These are phyloP conservation scores for Zasmidium cellare DNA, from an alignment of 2,329 filamentous ascomycete species.

Conservation along the genomic window DNA sequence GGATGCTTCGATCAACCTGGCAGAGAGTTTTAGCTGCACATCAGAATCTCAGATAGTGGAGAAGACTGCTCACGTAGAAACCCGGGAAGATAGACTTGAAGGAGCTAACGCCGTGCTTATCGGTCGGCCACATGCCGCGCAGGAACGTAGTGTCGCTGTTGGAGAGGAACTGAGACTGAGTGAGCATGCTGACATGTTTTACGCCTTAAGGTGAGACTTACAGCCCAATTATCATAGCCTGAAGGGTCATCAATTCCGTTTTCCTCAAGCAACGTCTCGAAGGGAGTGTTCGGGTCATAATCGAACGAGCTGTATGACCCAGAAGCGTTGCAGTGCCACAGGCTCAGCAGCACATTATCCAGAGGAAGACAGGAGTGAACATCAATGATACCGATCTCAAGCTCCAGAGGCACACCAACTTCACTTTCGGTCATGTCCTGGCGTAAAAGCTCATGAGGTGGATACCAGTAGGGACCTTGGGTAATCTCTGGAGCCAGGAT, in stretches of 20 bases:
- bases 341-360: conserved; percentile 6
- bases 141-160: conserved; percentile 10
- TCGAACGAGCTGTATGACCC: conserved; percentile 9
- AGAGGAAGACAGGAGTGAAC: conserved; percentile 15
- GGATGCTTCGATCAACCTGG: conserved; percentile 10
- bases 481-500: conserved; percentile 13
- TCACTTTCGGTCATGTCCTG: conserved; percentile 11
- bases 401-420: conserved; percentile 12
- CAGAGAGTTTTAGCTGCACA: no score
- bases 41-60: no score
- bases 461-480: conserved; percentile 14
- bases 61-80: conserved; percentile 6
- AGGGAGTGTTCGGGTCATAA: conserved; percentile 9
- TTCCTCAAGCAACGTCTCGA: not conserved
- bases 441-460: conserved; percentile 7
- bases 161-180: conserved; percentile 4
- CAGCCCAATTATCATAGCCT: conserved; percentile 8
- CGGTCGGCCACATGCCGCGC: conserved; percentile 15
- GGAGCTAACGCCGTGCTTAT: conserved; percentile 8
- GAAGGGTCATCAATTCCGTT: conserved; percentile 8
- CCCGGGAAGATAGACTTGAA: conserved; percentile 15
- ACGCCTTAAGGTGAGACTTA: not conserved
- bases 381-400: conserved; percentile 16
- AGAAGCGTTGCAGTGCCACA: conserved; percentile 17
- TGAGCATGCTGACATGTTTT: not conserved